Base-by-base conservation (phyloP, 1,284 basidiomycete species). In the Porodaedalea pini region DNA sequence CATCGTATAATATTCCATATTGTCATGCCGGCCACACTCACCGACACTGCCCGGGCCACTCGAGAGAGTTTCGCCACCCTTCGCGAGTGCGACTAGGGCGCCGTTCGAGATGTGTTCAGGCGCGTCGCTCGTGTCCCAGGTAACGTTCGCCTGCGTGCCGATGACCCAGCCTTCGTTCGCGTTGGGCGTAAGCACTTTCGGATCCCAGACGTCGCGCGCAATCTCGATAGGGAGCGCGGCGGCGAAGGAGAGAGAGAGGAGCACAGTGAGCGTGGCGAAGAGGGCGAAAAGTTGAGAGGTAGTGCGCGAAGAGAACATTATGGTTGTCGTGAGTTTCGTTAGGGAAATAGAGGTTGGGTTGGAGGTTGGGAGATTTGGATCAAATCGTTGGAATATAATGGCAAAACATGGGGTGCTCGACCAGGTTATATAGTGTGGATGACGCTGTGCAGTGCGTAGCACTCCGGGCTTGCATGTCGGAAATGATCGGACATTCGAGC, bases 51-150 rank as follows among this genome's bases (percentile, higher is more conserved):
- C 40, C 11, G 40, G 40, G 8, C 40, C 40, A 41, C 40, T 41
- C 8, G 40, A 11, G 17, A 61, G 55, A 23, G 55, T 36, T 2
- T 50, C 21, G 25, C 61, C 51, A 25, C 60, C 63, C 54, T 65
- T 63, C 34, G 60, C 57, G 17, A 56, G 21, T 36, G 66, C 62
- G 21, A 34, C 23, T 8, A 63, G 64, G 8, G 52, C 36, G 25
- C 39, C 27, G 62, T 69, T 69, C 25, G 66, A 64, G 61, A 69
- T 67, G 32, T 64, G 41, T 21, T 43, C 43, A 23, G 68, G 68
- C 2, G 64, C 56, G 56, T 63, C 54, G 23, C 62, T 60, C 34
- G 56, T 59, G 48, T 68, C 64, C 69, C 69, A 70, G n/a, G 67
- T 67, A 21, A 70, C 69, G 55, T 66, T 68, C 50, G 67, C 62